Conservation (phyloP, 2,329 filamentous ascomycete species). For the Fusarium tupiense region DNA sequence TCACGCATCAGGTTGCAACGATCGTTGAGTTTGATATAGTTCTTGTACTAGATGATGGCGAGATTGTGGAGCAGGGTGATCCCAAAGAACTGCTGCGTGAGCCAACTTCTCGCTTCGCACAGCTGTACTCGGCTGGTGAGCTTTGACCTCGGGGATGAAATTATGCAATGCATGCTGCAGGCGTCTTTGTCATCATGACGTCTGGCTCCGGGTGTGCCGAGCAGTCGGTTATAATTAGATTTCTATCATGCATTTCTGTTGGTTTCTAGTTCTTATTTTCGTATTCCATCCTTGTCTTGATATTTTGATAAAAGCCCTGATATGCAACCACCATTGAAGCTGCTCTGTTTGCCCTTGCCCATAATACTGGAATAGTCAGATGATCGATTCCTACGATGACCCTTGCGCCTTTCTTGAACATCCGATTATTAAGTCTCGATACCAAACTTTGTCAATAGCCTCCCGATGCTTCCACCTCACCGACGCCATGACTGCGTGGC, state of each 20-base stretch:
- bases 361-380: accelerated
- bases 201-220: too few species aligned
- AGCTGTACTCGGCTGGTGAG: not conserved
- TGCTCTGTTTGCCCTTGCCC: accelerated
- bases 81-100: not conserved
- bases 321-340: not conserved
- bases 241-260: not conserved
- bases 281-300: not conserved
- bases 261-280: not conserved
- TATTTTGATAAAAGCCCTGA: accelerated
- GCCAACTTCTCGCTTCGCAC: not conserved
- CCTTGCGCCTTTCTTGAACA: not conserved
- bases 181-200: not conserved
- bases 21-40: not conserved
- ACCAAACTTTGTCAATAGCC: not conserved
- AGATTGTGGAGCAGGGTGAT: not conserved
- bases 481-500: not conserved
- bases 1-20: not conserved
- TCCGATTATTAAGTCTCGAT: accelerated
- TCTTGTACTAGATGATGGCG: not conserved
- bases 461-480: not conserved
- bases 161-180: not conserved
- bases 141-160: not conserved
- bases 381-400: too few species aligned
- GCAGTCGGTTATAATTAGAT: not conserved